Conservation (phyloP, 139 green algal genomes). For the Pseudopediastrum boryanum region DNA sequence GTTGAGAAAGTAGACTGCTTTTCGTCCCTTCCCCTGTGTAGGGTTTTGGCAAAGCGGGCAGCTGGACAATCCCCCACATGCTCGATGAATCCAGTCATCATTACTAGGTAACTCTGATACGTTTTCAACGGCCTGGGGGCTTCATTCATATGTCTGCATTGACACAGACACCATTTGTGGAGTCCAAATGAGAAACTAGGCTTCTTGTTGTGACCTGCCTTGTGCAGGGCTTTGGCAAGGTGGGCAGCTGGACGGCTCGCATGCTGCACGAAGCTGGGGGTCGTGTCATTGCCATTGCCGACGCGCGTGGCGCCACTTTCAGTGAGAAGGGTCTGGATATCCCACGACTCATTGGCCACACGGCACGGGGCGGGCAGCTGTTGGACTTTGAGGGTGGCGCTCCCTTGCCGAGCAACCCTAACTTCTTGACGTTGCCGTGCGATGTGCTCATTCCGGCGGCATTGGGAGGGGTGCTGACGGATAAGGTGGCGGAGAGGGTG, state of each 20-base stretch:
- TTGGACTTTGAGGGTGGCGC: slow-evolving; percentile 36
- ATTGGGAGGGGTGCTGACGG: slow-evolving; percentile 70
- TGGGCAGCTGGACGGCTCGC: slow-evolving; percentile 66
- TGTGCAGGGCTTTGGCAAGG: slow-evolving; percentile 97
- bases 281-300: slow-evolving; percentile 78
- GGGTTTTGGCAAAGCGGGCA: too few species aligned
- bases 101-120: too few species aligned
- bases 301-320: slow-evolving; percentile 70
- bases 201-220: too few species aligned
- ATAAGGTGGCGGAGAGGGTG: slow-evolving; percentile 34
- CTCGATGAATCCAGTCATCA: too few species aligned
- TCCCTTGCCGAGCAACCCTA: slow-evolving; percentile 29
- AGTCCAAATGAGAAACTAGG: too few species aligned
- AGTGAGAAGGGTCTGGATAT: slow-evolving; percentile 83
- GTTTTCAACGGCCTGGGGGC: too few species aligned
- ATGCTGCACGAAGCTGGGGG: slow-evolving; percentile 70
- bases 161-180: too few species aligned
- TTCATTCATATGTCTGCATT: too few species aligned
- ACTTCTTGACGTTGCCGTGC: slow-evolving; percentile 73
- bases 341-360: slow-evolving; percentile 16
- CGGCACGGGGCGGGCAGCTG: slow-evolving; percentile 20
- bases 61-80: too few species aligned
- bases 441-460: slow-evolving; percentile 93
- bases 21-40: too few species aligned
- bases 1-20: too few species aligned